Percentiles rank a stretch among this genome's conserved stretches.
Conservation (phyloP, 495 filamentous ascomycete species). For the Xylaria intraflava region DNA sequence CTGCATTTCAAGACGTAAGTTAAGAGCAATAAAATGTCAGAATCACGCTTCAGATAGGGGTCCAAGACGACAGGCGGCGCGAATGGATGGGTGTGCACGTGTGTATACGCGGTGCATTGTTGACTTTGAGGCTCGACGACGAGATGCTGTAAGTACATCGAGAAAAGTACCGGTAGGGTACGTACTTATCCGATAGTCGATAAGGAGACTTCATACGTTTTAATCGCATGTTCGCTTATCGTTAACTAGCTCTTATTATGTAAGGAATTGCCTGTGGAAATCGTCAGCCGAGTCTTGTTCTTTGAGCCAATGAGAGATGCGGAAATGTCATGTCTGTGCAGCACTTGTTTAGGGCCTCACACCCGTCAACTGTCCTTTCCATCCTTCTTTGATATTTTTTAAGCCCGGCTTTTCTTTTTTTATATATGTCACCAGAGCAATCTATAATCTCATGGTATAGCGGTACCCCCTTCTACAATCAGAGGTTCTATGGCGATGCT, state of each 20-base stretch:
- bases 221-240: too few relatives aligned
- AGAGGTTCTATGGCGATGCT: constrained; percentile 17
- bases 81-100: not conserved
- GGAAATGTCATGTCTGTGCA: too few relatives aligned
- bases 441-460: too few relatives aligned
- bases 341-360: too few relatives aligned
- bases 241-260: too few relatives aligned
- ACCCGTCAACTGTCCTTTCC: too few relatives aligned
- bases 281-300: too few relatives aligned
- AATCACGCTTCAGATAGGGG: not conserved
- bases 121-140: not conserved
- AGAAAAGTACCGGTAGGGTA: not conserved
- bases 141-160: not conserved
- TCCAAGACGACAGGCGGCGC: not conserved
- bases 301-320: too few relatives aligned
- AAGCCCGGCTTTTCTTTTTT: too few relatives aligned
- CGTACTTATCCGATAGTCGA: not conserved
- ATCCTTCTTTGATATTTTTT: too few relatives aligned
- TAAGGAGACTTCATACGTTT: not conserved
- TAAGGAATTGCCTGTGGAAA: too few relatives aligned
- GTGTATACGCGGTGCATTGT: not conserved
- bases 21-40: not conserved
- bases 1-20: constrained; percentile 19
- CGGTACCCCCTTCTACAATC: constrained; percentile 19
- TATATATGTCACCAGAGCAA: too few relatives aligned